Conservation (phyloP, 2,329 filamentous ascomycete genomes). For the Capronia americana region DNA sequence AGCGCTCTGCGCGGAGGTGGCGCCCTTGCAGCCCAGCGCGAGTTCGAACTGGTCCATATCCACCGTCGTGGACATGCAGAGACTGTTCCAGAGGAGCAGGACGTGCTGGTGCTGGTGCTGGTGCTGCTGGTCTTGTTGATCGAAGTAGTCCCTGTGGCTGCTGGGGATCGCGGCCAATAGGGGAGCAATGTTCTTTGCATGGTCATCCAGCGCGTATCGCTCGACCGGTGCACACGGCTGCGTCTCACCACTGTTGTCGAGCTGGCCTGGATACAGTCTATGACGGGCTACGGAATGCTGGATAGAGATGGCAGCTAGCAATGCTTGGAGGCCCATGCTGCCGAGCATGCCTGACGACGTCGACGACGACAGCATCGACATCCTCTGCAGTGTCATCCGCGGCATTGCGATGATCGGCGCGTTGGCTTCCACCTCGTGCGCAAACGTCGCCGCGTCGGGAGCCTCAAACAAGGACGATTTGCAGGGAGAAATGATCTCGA, state of each 20-base stretch:
- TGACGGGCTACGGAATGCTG: not conserved
- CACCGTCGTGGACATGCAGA: constrained; percentile 12
- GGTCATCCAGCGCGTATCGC: not conserved
- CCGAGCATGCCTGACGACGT: not conserved
- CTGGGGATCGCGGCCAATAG: not conserved
- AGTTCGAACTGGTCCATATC: constrained; percentile 20
- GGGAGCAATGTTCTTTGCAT: not conserved
- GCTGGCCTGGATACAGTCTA: not conserved
- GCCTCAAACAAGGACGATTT: constrained; percentile 20
- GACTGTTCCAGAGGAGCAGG: constrained; percentile 16
- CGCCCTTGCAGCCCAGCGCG: constrained; percentile 13
- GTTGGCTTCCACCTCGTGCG: constrained; percentile 1
- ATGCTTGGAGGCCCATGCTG: not conserved
- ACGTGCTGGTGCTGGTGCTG: not conserved
- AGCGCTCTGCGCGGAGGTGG: constrained; percentile 39
- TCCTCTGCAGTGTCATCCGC: not conserved
- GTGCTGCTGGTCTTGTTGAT: not conserved
- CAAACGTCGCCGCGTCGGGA: constrained; percentile 6
- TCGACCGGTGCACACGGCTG: not conserved
- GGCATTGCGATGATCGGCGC: not conserved
- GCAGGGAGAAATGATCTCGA: constrained; percentile 19
- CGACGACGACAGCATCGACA: not conserved
- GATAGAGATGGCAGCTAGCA: not conserved
- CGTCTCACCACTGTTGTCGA: not conserved
- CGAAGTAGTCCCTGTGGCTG: not conserved